Evolutionary conservation across 345 rosid genomes (phyloP).

Genomic region (Bruguiera sexangula): DNA sequence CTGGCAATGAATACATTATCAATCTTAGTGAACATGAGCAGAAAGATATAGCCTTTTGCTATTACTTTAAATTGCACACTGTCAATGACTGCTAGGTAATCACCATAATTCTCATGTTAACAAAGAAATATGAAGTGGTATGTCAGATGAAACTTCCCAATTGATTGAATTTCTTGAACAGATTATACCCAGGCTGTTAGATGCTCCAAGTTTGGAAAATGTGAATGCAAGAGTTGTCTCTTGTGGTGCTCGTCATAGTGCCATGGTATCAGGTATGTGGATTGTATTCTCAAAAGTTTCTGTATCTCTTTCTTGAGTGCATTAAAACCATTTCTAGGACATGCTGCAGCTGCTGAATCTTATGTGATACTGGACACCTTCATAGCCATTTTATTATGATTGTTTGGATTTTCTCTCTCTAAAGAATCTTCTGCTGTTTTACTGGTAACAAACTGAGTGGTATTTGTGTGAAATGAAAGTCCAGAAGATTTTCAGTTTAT

Average conservation of each 20-base stretch:
- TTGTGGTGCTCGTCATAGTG: constrained; percentile 97
- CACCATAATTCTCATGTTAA: not conserved
- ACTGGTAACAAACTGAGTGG: not conserved
- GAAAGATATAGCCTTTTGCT: not conserved
- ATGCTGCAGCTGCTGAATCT: not conserved
- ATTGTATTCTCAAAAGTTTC: not conserved
- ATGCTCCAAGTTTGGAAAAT: constrained; percentile 76
- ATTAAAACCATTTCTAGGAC: not conserved
- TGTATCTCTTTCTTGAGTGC: not conserved
- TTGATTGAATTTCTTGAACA: constrained; percentile 39
- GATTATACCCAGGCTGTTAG: constrained; percentile 85
- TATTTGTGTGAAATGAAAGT: too few relatives aligned
- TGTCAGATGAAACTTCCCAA: not conserved
- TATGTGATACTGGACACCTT: not conserved
- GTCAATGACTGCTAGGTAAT: not conserved
- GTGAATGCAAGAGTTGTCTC: constrained; percentile 53
- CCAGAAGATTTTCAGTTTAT: too few relatives aligned
- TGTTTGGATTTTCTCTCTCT: too few relatives aligned
- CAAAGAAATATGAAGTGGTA: not conserved
- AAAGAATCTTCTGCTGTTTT: not conserved
- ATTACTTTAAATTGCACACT: not conserved
- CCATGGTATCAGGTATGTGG: constrained; percentile 59
- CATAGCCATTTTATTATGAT: not conserved
- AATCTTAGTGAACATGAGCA: not conserved
- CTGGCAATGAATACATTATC: too few relatives aligned